phyloP scores from a whole-genome alignment of 1,284 basidiomycete species.

The Stygiomarasmius scandens region DNA sequence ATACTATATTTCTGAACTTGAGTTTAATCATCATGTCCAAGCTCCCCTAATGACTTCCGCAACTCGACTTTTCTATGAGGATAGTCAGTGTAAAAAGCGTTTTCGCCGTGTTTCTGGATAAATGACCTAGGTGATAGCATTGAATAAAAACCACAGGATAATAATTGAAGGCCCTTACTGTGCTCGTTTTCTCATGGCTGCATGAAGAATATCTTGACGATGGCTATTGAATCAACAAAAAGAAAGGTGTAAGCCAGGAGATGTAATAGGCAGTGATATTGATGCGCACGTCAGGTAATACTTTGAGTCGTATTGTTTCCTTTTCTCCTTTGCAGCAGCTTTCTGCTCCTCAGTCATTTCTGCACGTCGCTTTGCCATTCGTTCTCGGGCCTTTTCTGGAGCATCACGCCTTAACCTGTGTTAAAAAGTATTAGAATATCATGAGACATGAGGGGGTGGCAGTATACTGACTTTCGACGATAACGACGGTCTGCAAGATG shows the following conservation, averaged over 20 bases:
- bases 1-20: no score
- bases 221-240: background rate
- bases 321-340: background rate
- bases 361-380: background rate
- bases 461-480: no score
- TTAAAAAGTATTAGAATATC: no score
- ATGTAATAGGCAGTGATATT: background rate
- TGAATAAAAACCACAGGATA: background rate
- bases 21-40: background rate
- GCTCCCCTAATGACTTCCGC: background rate
- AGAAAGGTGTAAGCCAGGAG: background rate
- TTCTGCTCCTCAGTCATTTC: background rate
- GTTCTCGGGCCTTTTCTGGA: constrained; percentile 1
- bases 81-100: background rate
- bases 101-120: constrained; percentile 1
- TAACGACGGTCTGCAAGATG: no score
- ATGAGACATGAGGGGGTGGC: no score
- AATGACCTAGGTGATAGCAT: background rate
- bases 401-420: background rate
- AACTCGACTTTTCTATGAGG: background rate
- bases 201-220: background rate
- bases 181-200: background rate
- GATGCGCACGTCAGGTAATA: constrained; percentile 3
- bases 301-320: background rate
- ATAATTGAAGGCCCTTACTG: background rate